Percentiles rank a stretch among this genome's conserved stretches.
Conservation (phyloP, 306 rosid species). For the Sindora glabra region DNA sequence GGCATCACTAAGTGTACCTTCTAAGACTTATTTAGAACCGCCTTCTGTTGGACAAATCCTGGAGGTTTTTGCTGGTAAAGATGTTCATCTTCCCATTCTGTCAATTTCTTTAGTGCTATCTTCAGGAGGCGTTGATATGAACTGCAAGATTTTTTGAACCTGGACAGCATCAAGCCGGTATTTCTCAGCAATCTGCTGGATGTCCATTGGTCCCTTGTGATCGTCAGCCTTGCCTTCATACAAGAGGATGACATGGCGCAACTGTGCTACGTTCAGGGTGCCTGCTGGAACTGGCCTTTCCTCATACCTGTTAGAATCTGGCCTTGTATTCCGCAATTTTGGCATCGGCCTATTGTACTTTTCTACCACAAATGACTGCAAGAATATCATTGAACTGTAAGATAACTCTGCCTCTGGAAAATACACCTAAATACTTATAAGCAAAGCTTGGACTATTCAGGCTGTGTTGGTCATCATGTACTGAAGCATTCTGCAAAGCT, state of each 20-base stretch:
- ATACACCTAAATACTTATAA: not conserved
- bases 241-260: conserved; percentile 64
- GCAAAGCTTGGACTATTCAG: not conserved
- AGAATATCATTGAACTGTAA: not conserved
- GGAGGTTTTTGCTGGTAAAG: conserved; percentile 4
- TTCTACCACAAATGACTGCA: conserved; percentile 73
- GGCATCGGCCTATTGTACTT: conserved; percentile 71
- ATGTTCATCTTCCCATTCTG: conserved; percentile 8
- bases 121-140: conserved; percentile 70
- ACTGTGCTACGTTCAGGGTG: conserved; percentile 69
- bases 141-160: conserved; percentile 56
- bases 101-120: conserved; percentile 28
- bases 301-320: conserved; percentile 56
- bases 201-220: conserved; percentile 62
- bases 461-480: not conserved
- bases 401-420: not conserved
- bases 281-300: conserved; percentile 61
- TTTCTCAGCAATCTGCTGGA: conserved; percentile 55
- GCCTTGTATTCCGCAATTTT: conserved; percentile 57
- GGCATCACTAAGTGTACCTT: conserved; percentile 2
- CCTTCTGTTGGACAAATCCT: conserved; percentile 15
- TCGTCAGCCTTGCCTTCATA: conserved; percentile 83
- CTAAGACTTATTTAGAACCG: conserved; percentile 1
- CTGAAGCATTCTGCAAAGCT: not conserved
- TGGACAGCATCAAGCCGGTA: conserved; percentile 41